Conservation (phyloP, 163 green algal species). For the Prototheca cutis region DNA sequence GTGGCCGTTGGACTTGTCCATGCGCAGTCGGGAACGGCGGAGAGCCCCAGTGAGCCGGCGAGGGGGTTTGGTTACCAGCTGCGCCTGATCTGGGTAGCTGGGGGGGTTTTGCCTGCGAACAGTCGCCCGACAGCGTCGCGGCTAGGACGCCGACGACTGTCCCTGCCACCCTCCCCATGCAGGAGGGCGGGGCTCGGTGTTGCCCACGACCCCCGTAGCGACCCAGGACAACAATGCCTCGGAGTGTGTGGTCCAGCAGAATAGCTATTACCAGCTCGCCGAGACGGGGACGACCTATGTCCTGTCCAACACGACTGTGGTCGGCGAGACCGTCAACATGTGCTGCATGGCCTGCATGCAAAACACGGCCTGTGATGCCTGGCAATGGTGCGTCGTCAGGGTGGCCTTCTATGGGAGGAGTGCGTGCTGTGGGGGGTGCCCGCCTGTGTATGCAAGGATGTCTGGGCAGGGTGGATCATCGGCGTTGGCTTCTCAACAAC, state of each 20-base stretch:
- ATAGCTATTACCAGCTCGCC: conserved; percentile 10
- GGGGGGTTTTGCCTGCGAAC: no score
- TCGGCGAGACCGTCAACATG: conserved; percentile 1
- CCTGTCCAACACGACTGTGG: not conserved
- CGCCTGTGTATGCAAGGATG: no score
- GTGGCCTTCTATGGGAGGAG: not conserved
- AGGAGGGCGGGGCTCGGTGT: not conserved
- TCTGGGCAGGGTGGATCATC: no score
- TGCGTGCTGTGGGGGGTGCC: not conserved
- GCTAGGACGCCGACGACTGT: no score
- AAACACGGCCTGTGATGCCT: conserved; percentile 15
- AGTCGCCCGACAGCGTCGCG: no score
- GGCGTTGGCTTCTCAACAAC: no score
- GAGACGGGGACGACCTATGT: conserved; percentile 2
- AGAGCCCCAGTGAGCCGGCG: no score
- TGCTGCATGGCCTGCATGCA: conserved; percentile 24
- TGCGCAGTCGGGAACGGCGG: no score
- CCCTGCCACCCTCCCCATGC: no score
- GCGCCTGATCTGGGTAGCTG: no score
- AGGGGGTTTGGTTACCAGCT: no score
- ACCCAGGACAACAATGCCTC: not conserved
- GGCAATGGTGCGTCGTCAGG: conserved; percentile 25
- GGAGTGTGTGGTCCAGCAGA: conserved; percentile 17
- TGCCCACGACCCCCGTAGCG: not conserved
- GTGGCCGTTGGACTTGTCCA: no score